A percentile compares a stretch with the other conserved stretches of the same genome.
Conservation (phyloP, 1,284 basidiomycete species). For the Irpex rosettiformis region DNA sequence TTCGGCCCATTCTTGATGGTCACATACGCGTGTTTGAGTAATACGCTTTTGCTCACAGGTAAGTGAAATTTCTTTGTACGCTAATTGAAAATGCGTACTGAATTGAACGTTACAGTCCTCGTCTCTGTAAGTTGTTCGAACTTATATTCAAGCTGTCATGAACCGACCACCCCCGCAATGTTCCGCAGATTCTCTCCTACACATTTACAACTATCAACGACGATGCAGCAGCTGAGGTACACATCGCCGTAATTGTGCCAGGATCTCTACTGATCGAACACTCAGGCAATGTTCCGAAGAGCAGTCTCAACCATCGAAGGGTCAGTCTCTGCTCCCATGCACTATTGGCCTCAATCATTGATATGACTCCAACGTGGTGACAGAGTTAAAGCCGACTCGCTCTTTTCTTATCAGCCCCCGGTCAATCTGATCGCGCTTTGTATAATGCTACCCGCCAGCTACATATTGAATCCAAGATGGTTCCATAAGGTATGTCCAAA, state of each 20-base stretch:
- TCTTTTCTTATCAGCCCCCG: conserved; percentile 93
- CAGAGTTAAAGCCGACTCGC: conserved; percentile 82
- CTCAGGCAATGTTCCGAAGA: conserved; percentile 86
- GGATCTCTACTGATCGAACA: conserved; percentile 3
- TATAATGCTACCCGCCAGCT: conserved; percentile 81
- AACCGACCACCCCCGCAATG: not conserved
- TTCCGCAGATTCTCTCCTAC: conserved; percentile 77
- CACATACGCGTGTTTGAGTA: conserved; percentile 82
- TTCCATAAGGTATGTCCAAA: conserved; percentile 69
- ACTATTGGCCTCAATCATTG: conserved; percentile 6
- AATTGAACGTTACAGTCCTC: conserved; percentile 45
- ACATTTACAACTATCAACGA: conserved; percentile 91
- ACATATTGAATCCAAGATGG: conserved; percentile 73
- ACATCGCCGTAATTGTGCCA: conserved; percentile 7
- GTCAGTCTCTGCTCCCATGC: conserved; percentile 32
- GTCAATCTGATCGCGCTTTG: conserved; percentile 82
- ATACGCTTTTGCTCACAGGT: conserved; percentile 82
- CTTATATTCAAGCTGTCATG: not conserved
- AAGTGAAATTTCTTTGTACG: conserved; percentile 16
- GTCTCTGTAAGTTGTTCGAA: conserved; percentile 59
- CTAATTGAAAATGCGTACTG: conserved; percentile 9
- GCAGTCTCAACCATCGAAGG: conserved; percentile 91
- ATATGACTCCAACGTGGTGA: conserved; percentile 22
- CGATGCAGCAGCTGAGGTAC: conserved; percentile 87
- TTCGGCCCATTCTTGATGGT: conserved; percentile 90